A percentile compares a stretch with the other conserved stretches of the same genome.
Conservation (phyloP, 2,329 filamentous ascomycete genomes). For the Acarospora socialis region DNA sequence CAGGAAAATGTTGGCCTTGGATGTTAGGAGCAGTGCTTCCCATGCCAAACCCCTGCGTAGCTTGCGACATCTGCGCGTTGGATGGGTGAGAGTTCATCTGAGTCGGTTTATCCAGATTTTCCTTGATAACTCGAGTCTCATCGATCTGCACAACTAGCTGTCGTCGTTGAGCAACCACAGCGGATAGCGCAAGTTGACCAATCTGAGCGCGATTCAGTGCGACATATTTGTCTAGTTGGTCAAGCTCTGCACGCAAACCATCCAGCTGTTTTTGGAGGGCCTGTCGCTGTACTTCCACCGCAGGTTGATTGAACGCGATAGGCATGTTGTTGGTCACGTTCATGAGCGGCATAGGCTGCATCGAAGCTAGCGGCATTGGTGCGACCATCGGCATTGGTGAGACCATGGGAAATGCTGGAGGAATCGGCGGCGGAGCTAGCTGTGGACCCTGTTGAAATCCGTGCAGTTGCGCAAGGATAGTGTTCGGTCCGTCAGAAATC, state of each 20-base stretch:
- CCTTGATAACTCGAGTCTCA: slow-evolving; percentile 22
- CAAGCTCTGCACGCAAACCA: slow-evolving; percentile 21
- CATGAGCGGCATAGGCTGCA: slow-evolving; percentile 2
- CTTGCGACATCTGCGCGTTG: too few relatives aligned
- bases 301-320: slow-evolving; percentile 6
- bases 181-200: slow-evolving; percentile 20
- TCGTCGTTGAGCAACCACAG: slow-evolving; percentile 24
- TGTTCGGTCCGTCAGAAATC: too few relatives aligned
- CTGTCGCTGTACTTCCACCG: slow-evolving; percentile 18
- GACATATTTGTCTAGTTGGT: slow-evolving; percentile 25
- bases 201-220: slow-evolving; percentile 26
- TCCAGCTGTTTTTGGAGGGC: slow-evolving; percentile 20
- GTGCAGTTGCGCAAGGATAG: background rate
- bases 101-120: slow-evolving; percentile 19
- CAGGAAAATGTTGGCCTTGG: background rate
- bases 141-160: slow-evolving; percentile 25
- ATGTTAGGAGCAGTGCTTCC: background rate
- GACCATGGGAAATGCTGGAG: too few relatives aligned
- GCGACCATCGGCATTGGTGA: background rate
- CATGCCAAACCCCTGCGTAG: background rate
- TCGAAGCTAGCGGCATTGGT: background rate
- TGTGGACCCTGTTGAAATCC: too few relatives aligned
- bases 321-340: slow-evolving; percentile 6
- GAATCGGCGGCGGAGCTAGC: too few relatives aligned
- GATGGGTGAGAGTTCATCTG: too few relatives aligned